Percentiles rank a stretch among this genome's conserved stretches.
Evolutionary conservation across 73 alveolate species (phyloP).

Genomic region (Tetrahymena thermophila): DNA sequence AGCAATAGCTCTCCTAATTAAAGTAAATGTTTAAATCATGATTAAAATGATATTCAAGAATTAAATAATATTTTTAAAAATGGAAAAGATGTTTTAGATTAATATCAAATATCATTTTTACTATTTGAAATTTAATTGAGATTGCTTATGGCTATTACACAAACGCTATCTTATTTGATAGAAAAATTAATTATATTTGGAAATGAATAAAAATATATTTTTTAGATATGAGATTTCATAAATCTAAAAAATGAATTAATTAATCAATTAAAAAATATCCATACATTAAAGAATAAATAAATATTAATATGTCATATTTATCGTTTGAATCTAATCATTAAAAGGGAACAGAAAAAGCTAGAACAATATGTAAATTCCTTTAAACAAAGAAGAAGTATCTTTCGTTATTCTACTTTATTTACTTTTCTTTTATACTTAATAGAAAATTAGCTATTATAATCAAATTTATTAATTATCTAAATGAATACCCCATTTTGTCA

Average conservation of each 20-base stretch:
- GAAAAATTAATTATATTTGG: neutral
- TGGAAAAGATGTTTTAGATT: neutral
- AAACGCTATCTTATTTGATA: neutral
- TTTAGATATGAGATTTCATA: neutral
- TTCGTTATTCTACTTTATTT: neutral
- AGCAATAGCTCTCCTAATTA: neutral
- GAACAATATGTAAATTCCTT: neutral
- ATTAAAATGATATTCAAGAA: neutral
- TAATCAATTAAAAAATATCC: neutral
- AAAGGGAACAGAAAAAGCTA: neutral
- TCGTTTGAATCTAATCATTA: neutral
- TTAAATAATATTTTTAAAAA: no score
- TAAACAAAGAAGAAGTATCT: neutral
- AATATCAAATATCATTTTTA: no score
- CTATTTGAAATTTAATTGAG: neutral
- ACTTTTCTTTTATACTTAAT: neutral
- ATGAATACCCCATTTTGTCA: neutral
- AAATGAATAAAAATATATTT: neutral
- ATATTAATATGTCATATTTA: neutral
- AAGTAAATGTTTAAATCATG: neutral
- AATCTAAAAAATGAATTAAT: neutral
- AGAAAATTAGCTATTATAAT: neutral
- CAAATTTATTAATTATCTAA: neutral
- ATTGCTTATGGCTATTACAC: neutral
- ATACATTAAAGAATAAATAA: neutral